Evolutionary conservation across 495 filamentous ascomycete species (phyloP).

Genomic region (Copromyces sp.): DNA sequence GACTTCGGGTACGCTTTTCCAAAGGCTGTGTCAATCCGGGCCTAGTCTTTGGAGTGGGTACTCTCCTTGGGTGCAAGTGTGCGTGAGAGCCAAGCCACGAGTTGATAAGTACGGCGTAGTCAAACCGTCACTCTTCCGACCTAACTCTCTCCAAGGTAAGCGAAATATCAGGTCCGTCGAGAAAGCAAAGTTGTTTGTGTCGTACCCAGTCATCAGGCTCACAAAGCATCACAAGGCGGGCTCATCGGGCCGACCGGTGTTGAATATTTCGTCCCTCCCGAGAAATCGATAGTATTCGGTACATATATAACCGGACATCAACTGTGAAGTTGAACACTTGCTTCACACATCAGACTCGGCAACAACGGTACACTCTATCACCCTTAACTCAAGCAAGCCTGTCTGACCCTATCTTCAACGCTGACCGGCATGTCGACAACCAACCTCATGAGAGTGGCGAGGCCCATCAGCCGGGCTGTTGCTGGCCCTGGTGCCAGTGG

Average conservation of each 20-base stretch:
- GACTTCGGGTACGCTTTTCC: neutral
- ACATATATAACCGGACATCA: neutral
- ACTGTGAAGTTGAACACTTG: neutral
- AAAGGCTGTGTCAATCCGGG: neutral
- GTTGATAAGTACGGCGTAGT: neutral
- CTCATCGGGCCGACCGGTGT: neutral
- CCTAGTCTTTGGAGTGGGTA: neutral
- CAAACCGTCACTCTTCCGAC: neutral
- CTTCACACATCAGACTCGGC: neutral
- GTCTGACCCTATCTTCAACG: neutral
- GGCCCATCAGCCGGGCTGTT: constrained; percentile 19
- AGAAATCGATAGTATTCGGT: neutral
- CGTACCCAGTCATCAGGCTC: neutral
- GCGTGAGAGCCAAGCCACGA: neutral
- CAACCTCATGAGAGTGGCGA: constrained; percentile 18
- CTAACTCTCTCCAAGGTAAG: neutral
- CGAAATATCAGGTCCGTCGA: neutral
- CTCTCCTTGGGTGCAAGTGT: neutral
- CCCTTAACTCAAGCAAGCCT: neutral
- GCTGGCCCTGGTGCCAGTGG: neutral
- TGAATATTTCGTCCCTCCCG: neutral
- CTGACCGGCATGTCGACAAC: constrained; percentile 25
- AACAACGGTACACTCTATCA: neutral
- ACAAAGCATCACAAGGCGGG: neutral
- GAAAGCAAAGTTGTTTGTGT: neutral